Percentiles rank a stretch among this genome's conserved stretches.
Evolutionary conservation across 2,329 filamentous ascomycete species (phyloP).

Genomic region (Paracoccidioides lutzii): DNA sequence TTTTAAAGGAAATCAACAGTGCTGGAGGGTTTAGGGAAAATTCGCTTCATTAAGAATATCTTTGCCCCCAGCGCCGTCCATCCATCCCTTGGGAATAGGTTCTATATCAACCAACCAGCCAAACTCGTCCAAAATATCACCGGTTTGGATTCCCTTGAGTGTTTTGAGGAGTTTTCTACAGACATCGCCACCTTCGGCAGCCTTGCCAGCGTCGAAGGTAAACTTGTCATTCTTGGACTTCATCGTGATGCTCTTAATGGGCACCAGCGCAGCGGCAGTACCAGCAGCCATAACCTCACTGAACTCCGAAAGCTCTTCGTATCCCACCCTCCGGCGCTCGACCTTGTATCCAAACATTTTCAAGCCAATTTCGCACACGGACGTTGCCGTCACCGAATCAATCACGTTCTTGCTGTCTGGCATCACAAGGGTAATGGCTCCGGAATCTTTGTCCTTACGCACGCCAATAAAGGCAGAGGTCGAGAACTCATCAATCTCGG

Average conservation of each 20-base stretch:
- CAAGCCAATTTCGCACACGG: slow-evolving; percentile 57
- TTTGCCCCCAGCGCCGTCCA: slow-evolving; percentile 12
- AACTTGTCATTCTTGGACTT: slow-evolving; percentile 45
- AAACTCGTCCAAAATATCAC: slow-evolving; percentile 63
- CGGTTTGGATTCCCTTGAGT: slow-evolving; percentile 75
- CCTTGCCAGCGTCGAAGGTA: slow-evolving; percentile 35
- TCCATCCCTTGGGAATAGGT: slow-evolving; percentile 21
- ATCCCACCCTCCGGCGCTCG: slow-evolving; percentile 54
- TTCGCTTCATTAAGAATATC: slow-evolving; percentile 13
- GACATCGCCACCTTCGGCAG: slow-evolving; percentile 46
- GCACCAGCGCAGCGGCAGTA: slow-evolving; percentile 81
- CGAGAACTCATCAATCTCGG: slow-evolving; percentile 88
- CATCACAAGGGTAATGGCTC: slow-evolving; percentile 60
- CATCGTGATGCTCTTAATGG: slow-evolving; percentile 80
- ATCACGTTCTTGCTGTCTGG: slow-evolving; percentile 82
- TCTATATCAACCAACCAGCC: slow-evolving; percentile 50
- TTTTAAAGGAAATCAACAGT: not conserved
- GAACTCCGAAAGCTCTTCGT: slow-evolving; percentile 50
- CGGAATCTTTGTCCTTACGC: slow-evolving; percentile 40
- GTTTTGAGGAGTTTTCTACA: slow-evolving; percentile 60
- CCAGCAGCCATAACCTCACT: slow-evolving; percentile 81
- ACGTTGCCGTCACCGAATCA: slow-evolving; percentile 71
- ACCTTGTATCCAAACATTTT: slow-evolving; percentile 71
- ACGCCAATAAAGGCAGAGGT: slow-evolving; percentile 88
- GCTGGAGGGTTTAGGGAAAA: slow-evolving; percentile 15